These are phyloP conservation scores for Achaetomium macrosporum DNA, from an alignment of 2,329 filamentous ascomycete genomes.

Conservation along the genomic window DNA sequence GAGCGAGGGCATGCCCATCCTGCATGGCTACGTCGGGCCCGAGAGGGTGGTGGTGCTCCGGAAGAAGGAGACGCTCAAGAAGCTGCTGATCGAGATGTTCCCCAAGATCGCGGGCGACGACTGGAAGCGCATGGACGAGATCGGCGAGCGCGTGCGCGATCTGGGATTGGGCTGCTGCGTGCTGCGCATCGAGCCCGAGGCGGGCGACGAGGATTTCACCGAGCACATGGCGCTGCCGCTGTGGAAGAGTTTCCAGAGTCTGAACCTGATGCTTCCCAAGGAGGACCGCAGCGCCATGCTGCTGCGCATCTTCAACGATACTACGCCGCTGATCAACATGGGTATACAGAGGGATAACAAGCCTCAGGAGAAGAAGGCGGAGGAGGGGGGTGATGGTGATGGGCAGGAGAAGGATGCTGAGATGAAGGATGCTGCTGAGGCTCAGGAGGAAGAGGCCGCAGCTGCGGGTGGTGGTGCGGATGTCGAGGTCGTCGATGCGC, in stretches of 20 bases:
- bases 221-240: conserved; percentile 86
- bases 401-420: conserved; percentile 5
- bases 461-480: neutral
- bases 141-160: conserved; percentile 73
- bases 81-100: conserved; percentile 92
- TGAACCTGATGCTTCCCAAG: conserved; percentile 98
- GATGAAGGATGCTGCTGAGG: conserved; percentile 13
- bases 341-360: conserved; percentile 46
- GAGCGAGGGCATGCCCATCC: conserved; percentile 83
- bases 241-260: conserved; percentile 85
- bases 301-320: conserved; percentile 84
- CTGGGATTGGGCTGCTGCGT: conserved; percentile 91
- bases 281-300: conserved; percentile 92
- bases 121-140: conserved; percentile 75
- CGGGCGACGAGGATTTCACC: conserved; percentile 48
- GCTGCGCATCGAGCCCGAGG: conserved; percentile 72
- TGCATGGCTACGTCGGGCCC: conserved; percentile 83
- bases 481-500: conserved; percentile 5
- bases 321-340: conserved; percentile 72
- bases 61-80: conserved; percentile 72
- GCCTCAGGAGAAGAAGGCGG: conserved; percentile 33
- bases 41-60: conserved; percentile 68
- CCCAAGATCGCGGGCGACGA: conserved; percentile 73
- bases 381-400: neutral
- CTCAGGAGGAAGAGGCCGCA: conserved; percentile 3